Percentiles rank a stretch among this genome's conserved stretches.
Conservation (phyloP, 202 grass and related monocot species). For the Dendrocalamus latiflorus region DNA sequence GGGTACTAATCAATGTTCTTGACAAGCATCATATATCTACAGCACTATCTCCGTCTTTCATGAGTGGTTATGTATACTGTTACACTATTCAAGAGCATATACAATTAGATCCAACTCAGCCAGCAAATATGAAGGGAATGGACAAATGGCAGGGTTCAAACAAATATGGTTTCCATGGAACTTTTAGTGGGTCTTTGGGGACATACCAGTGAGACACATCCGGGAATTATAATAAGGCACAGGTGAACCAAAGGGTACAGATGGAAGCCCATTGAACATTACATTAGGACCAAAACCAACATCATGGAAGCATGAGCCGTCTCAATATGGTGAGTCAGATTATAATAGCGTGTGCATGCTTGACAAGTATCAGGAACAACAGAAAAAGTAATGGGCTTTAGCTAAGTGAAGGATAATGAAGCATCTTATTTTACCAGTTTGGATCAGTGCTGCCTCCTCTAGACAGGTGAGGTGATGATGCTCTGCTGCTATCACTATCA, state of each 20-base stretch:
- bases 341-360: neutral
- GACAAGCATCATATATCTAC: neutral
- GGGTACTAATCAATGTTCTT: neutral
- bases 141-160: neutral
- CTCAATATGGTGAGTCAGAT: neutral
- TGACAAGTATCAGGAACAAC: neutral
- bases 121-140: conserved; percentile 16
- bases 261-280: neutral
- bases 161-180: neutral
- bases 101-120: neutral
- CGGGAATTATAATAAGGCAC: neutral
- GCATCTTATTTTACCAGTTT: conserved; percentile 39
- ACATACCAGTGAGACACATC: neutral
- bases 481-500: conserved; percentile 52
- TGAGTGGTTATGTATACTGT: neutral
- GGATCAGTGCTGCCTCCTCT: conserved; percentile 50
- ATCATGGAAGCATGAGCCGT: neutral
- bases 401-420: neutral
- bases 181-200: neutral
- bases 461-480: conserved; percentile 45
- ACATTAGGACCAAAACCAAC: neutral
- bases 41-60: neutral
- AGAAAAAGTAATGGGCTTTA: neutral
- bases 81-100: neutral
- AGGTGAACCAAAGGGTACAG: neutral